Conservation (phyloP, 768 basidiomycete species). For the Macrocybe gigantea region DNA sequence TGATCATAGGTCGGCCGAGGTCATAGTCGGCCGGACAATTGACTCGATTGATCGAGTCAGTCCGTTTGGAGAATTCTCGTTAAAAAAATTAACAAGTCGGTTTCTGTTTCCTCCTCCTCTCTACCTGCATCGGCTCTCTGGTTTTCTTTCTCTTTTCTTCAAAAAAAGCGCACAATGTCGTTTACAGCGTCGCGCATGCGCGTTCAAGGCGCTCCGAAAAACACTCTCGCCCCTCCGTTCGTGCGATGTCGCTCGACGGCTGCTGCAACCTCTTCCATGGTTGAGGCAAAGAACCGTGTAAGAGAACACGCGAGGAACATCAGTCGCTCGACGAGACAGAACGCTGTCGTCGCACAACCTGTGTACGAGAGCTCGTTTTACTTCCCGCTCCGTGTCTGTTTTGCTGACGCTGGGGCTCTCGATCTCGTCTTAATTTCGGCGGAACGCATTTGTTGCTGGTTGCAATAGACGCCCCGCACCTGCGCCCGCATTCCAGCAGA, state of each 20-base stretch:
- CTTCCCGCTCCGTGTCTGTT: constrained; percentile 4
- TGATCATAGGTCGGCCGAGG: no score
- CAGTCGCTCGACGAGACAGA: constrained; percentile 57
- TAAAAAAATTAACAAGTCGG: constrained; percentile 6
- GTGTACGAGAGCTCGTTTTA: constrained; percentile 34
- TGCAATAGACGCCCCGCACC: constrained; percentile 54
- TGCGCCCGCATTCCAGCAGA: constrained; percentile 46
- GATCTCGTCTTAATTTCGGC: not conserved
- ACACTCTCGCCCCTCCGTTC: constrained; percentile 22
- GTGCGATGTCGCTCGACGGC: constrained; percentile 47
- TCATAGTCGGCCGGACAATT: no score
- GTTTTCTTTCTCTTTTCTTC: constrained; percentile 5
- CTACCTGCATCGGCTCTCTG: constrained; percentile 1
- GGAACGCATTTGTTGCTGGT: not conserved
- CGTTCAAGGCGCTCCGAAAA: constrained; percentile 27
- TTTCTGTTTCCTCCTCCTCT: constrained; percentile 1
- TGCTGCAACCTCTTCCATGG: constrained; percentile 34
- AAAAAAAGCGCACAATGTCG: constrained; percentile 16
- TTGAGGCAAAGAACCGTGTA: constrained; percentile 80
- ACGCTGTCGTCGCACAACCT: constrained; percentile 56
- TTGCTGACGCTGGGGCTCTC: constrained; percentile 3
- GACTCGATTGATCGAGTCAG: no score
- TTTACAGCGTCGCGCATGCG: constrained; percentile 22
- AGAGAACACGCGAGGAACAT: constrained; percentile 72
- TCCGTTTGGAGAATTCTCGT: not conserved